Evolutionary conservation across 2,329 filamentous ascomycete species (phyloP).

Genomic region (Monilinia laxa): DNA sequence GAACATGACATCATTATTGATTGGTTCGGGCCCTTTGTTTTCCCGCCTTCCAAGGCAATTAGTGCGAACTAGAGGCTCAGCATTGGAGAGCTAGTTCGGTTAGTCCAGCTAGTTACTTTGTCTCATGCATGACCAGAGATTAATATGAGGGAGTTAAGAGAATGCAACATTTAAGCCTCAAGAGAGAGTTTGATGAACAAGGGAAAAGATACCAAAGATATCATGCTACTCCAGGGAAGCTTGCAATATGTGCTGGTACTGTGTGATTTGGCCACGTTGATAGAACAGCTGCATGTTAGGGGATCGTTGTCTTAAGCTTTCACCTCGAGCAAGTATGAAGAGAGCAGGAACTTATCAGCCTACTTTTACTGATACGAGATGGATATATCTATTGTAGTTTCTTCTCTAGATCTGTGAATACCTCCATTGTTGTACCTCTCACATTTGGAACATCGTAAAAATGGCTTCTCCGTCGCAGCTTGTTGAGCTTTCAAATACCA

Average conservation of each 20-base stretch:
- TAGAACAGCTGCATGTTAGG: background rate
- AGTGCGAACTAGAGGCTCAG: background rate
- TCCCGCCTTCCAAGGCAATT: background rate
- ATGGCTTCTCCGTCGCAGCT: too few species aligned
- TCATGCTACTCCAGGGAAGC: too few species aligned
- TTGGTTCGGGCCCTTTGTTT: background rate
- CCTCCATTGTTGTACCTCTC: too few species aligned
- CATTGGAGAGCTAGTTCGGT: background rate
- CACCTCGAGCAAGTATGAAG: background rate
- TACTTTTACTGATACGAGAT: background rate
- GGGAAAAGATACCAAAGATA: background rate
- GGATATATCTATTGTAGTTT: too few species aligned
- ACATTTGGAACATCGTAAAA: too few species aligned
- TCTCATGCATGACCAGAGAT: too few species aligned
- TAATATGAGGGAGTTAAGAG: background rate
- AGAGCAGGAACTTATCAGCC: background rate
- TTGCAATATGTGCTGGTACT: too few species aligned
- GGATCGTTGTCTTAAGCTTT: background rate
- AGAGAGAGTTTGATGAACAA: background rate
- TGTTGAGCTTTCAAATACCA: too few species aligned
- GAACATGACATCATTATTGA: conserved; percentile 19
- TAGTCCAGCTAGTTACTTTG: background rate
- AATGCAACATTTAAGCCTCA: background rate
- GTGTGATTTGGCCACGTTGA: background rate
- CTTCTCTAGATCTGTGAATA: too few species aligned